These are phyloP conservation scores for Tylopilus orsonianus DNA, from an alignment of 1,284 basidiomycete genomes.

Conservation along the genomic window DNA sequence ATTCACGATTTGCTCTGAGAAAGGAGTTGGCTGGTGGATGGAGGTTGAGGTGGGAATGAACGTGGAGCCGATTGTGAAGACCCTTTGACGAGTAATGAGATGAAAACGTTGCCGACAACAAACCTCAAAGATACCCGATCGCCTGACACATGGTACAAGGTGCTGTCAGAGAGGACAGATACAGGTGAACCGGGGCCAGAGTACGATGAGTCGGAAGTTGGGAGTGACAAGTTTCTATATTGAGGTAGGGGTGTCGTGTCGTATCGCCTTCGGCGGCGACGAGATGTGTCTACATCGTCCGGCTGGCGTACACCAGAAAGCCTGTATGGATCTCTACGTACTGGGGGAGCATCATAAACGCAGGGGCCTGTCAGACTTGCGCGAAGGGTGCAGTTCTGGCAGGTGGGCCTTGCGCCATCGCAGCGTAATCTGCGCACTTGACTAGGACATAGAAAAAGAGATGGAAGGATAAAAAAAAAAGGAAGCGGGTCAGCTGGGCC, in stretches of 20 bases:
- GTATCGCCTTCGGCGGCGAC: constrained; percentile 37
- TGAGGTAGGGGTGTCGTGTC: too few relatives aligned
- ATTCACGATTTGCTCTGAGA: constrained; percentile 1
- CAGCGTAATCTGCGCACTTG: constrained; percentile 77
- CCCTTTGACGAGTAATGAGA: constrained; percentile 27
- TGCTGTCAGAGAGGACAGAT: constrained; percentile 6
- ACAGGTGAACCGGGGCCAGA: too few relatives aligned
- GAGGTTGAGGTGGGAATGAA: constrained; percentile 6
- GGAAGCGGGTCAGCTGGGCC: too few relatives aligned
- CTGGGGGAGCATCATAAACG: constrained; percentile 66
- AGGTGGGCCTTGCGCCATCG: constrained; percentile 73
- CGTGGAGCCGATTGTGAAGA: constrained; percentile 5
- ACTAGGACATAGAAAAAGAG: constrained; percentile 43
- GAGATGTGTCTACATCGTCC: constrained; percentile 26
- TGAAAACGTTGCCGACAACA: constrained; percentile 26
- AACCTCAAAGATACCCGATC: constrained; percentile 34
- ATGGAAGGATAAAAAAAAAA: too few relatives aligned
- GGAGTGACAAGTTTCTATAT: too few relatives aligned
- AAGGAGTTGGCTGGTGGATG: constrained; percentile 1
- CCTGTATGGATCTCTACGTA: constrained; percentile 75
- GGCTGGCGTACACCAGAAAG: constrained; percentile 68
- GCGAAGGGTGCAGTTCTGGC: constrained; percentile 66
- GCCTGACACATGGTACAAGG: constrained; percentile 17
- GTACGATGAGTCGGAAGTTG: too few relatives aligned
- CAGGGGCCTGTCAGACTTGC: constrained; percentile 45